Evolutionary conservation across 2,329 filamentous ascomycete species (phyloP), one percentile per base, ranked within the genome.

Genomic region (Teratosphaeria zuluensis): DNA sequence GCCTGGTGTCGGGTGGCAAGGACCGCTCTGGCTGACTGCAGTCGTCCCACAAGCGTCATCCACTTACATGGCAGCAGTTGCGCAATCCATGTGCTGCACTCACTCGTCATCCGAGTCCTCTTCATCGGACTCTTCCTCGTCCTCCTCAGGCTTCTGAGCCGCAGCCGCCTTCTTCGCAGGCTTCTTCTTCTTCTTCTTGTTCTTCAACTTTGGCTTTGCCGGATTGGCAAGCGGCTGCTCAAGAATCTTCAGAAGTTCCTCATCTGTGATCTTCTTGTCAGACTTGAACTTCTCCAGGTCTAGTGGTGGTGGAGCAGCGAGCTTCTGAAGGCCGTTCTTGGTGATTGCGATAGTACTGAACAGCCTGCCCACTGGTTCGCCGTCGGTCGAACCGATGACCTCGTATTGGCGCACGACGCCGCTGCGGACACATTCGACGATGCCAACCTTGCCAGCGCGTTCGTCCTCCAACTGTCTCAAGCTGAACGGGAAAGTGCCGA

Each of bases 211-310:
- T 65, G 86, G 80, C 56, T 77, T 77, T 51, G 79, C 78, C 24
- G 80, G 77, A 71, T 82, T 84, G 61, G 80, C 78, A 68, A 96
- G 77, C 33, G 92, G 92, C 75, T 89, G 89, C 78, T 94, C 91
- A 56, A 99, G 83, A 64, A 97, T 92, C 81, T 94, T 90, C 68
- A 97, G 85, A 65, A 99, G 82, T 78, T 97, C 92, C 79, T 95
- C 90, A 65, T 97, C 92, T 65, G 86, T 87, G 71, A 99, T 96
- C 84, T 96, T 96, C 84, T 97, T 97, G 76, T 97, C 92, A 35
- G 90, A 87, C 83, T 96, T 88, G 81, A 87, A 84, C 80, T 92
- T 91, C 72, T 81, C 83, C 62, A 94, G 74, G 72, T 97, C 90
- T 63, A 88, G 81, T 24, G 86, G 74, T 62, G 89, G 85, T 35